Conservation (phyloP, 768 basidiomycete species). For the Lentinula aciculospora region DNA sequence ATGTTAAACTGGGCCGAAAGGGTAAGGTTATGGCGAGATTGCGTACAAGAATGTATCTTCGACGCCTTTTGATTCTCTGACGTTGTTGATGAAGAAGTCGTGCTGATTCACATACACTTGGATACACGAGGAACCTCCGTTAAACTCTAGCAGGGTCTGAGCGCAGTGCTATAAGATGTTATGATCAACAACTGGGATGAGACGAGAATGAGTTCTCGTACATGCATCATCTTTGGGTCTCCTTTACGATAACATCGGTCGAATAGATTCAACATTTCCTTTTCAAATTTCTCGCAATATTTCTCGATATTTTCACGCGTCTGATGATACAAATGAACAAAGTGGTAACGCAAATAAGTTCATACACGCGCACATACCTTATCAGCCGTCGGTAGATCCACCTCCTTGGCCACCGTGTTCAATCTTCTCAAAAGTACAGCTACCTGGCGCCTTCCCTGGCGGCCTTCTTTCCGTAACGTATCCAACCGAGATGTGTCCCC, state of each 20-base stretch:
- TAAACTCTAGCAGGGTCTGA: conserved; percentile 94
- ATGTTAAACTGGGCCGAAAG: not conserved
- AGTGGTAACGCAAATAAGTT: not conserved
- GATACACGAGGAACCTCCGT: conserved; percentile 93
- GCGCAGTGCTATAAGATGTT: conserved; percentile 79
- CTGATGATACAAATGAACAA: conserved; percentile 28
- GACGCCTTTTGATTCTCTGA: conserved; percentile 54
- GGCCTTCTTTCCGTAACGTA: conserved; percentile 77
- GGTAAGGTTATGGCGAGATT: conserved; percentile 16
- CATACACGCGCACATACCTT: conserved; percentile 41
- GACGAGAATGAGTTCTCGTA: conserved; percentile 23
- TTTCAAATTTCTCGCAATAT: conserved; percentile 98
- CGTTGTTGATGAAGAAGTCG: conserved; percentile 97
- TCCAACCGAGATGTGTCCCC: conserved; percentile 75
- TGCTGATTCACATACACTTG: conserved; percentile 99
- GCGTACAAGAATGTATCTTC: conserved; percentile 52
- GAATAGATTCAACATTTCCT: conserved; percentile 95
- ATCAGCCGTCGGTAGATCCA: conserved; percentile 80
- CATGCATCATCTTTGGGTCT: conserved; percentile 99
- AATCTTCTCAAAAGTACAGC: conserved; percentile 84
- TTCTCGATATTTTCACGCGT: conserved; percentile 90
- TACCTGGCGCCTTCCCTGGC: conserved; percentile 82
- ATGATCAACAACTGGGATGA: not conserved
- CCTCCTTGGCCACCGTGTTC: conserved; percentile 86
- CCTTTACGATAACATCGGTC: conserved; percentile 94